A percentile compares a stretch with the other conserved stretches of the same genome.
Evolutionary conservation across 352 stramenopile genomes (phyloP).

Genomic region (Lagenidium sp.): DNA sequence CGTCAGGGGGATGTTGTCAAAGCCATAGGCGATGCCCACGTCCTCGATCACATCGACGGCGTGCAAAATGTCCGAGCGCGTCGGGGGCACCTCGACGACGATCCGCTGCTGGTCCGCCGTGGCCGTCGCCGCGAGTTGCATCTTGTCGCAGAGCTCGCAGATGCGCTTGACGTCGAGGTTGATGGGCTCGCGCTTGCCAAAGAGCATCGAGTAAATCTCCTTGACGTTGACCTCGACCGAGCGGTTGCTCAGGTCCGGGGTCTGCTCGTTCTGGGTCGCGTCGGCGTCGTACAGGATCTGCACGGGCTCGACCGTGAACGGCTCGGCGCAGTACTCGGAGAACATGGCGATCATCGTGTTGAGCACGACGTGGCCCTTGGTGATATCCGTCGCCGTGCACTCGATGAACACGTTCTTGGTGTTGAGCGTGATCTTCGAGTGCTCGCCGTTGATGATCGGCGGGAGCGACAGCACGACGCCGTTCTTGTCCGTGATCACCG

Average conservation of each 20-base stretch:
- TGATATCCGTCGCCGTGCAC: slow-evolving; percentile 99
- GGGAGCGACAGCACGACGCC: slow-evolving; percentile 96
- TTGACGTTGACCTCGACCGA: slow-evolving; percentile 79
- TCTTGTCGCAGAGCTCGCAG: slow-evolving; percentile 95
- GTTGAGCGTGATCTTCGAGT: slow-evolving; percentile 94
- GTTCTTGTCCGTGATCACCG: slow-evolving; percentile 95
- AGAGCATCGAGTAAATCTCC: slow-evolving; percentile 86
- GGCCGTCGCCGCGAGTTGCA: slow-evolving; percentile 92
- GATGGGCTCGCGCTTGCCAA: slow-evolving; percentile 61
- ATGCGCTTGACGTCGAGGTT: slow-evolving; percentile 86
- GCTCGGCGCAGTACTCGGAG: slow-evolving; percentile 95
- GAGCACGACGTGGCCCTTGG: slow-evolving; percentile 99
- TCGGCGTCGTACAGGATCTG: slow-evolving; percentile 94
- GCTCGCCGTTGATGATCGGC: slow-evolving; percentile 98
- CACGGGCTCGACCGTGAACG: slow-evolving; percentile 97
- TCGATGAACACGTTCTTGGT: slow-evolving; percentile 99
- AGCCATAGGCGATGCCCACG: slow-evolving; percentile 99
- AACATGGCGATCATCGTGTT: slow-evolving; percentile 99
- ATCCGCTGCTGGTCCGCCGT: slow-evolving; percentile 64
- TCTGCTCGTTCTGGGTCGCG: slow-evolving; percentile 63
- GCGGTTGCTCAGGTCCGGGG: slow-evolving; percentile 90
- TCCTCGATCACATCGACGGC: slow-evolving; percentile 99
- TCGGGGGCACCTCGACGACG: slow-evolving; percentile 94
- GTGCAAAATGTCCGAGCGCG: slow-evolving; percentile 97
- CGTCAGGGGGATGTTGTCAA: slow-evolving; percentile 98